These are phyloP conservation scores for Globisporangium rhizosaccharum DNA, from an alignment of 352 stramenopile species.

Conservation along the genomic window DNA sequence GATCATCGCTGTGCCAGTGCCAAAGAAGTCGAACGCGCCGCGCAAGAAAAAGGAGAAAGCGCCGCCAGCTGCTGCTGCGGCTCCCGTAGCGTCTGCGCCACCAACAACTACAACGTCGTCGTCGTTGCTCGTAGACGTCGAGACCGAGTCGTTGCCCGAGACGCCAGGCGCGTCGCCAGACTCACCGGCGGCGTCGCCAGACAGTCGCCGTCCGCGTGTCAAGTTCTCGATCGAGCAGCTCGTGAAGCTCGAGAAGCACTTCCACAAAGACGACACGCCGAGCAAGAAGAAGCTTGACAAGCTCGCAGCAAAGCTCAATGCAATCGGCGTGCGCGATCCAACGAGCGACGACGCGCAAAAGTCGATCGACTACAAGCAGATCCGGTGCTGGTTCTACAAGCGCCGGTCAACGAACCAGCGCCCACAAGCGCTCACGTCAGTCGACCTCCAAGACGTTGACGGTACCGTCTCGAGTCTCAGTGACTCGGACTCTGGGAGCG, in stretches of 20 bases:
- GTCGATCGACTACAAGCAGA: slow-evolving; percentile 83
- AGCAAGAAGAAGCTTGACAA: slow-evolving; percentile 80
- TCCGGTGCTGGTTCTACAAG: slow-evolving; percentile 88
- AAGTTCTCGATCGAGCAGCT: slow-evolving; percentile 78
- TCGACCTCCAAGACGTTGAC: slow-evolving; percentile 45
- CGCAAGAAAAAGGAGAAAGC: slow-evolving; percentile 47
- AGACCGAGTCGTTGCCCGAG: slow-evolving; percentile 47
- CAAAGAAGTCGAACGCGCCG: slow-evolving; percentile 24
- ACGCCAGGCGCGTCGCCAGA: slow-evolving; percentile 49
- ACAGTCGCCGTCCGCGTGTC: slow-evolving; percentile 56
- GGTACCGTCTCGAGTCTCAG: slow-evolving; percentile 35
- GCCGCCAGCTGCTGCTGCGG: slow-evolving; percentile 7
- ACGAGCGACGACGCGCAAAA: slow-evolving; percentile 51
- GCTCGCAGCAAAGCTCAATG: slow-evolving; percentile 65
- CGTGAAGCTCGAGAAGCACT: slow-evolving; percentile 76
- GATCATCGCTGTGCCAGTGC: not conserved
- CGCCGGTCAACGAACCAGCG: slow-evolving; percentile 70
- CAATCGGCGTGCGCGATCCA: slow-evolving; percentile 47
- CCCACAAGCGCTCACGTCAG: slow-evolving; percentile 53
- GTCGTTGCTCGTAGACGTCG: slow-evolving; percentile 38
- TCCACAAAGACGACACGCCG: slow-evolving; percentile 76
- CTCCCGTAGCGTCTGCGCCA: not conserved
- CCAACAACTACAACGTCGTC: not conserved
- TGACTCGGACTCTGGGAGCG: slow-evolving; percentile 65
- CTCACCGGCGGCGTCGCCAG: slow-evolving; percentile 65